phyloP scores from a whole-genome alignment of 208 protist genomes.

The Trichomonas vaginalis region DNA sequence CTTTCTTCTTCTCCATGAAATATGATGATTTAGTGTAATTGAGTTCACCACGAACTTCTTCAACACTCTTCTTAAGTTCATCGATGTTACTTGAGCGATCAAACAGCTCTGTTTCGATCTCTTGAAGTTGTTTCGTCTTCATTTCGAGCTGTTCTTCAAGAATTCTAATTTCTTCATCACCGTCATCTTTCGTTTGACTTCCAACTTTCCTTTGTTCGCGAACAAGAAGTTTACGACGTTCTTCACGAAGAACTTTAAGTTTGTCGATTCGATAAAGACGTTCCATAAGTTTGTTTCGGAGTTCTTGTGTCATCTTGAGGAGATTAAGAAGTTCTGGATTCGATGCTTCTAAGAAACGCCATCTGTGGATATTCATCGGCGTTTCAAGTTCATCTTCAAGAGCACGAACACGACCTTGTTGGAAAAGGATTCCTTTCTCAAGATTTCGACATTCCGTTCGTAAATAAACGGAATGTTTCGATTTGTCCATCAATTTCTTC shows the following conservation, averaged over 20 bases:
- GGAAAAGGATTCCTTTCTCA: neutral
- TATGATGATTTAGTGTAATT: neutral
- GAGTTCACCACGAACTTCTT: neutral
- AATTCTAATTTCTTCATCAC: neutral
- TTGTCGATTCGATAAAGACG: neutral
- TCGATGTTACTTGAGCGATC: neutral
- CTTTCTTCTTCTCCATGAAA: neutral
- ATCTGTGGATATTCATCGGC: neutral
- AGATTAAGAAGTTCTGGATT: neutral
- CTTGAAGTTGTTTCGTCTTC: neutral
- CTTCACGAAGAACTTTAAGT: neutral
- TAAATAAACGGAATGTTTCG: neutral
- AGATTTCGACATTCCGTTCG: neutral
- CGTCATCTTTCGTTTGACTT: neutral
- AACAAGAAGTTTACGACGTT: neutral
- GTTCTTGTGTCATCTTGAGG: neutral
- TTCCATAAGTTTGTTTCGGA: neutral
- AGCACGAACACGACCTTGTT: neutral
- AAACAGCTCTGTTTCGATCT: neutral
- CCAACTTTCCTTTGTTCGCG: neutral
- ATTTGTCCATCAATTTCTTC: neutral
- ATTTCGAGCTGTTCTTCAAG: neutral
- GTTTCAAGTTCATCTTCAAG: neutral
- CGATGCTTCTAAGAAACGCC: neutral
- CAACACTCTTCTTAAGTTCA: neutral